A percentile compares a stretch with the other conserved stretches of the same genome.
Conservation (phyloP, 2,329 filamentous ascomycete genomes). For the Volutella citrinella region DNA sequence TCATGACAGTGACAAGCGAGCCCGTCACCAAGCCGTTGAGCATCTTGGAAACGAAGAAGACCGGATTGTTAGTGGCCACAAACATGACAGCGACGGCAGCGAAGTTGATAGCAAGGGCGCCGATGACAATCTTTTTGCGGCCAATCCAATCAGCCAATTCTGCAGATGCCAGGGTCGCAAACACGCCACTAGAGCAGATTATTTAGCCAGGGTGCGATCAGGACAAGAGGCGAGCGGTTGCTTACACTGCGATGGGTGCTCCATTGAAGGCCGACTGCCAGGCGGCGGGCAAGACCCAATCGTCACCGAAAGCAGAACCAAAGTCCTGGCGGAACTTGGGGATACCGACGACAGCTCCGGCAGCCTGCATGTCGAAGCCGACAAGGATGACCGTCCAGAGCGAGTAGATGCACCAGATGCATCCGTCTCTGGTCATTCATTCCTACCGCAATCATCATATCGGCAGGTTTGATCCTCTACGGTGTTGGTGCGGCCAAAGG, state of each 20-base stretch:
- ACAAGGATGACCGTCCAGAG: slow-evolving; percentile 3
- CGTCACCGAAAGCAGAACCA: not conserved
- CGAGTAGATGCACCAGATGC: slow-evolving; percentile 5
- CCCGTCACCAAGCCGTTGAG: slow-evolving; percentile 13
- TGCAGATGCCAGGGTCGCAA: slow-evolving; percentile 9
- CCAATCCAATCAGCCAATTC: slow-evolving; percentile 13
- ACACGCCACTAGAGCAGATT: slow-evolving; percentile 1
- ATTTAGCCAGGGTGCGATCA: no score
- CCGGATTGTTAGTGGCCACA: slow-evolving; percentile 6
- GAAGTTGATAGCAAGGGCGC: slow-evolving; percentile 3
- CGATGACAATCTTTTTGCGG: slow-evolving; percentile 8
- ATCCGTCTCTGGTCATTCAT: no score
- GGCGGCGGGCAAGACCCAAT: slow-evolving; percentile 1
- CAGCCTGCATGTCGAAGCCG: slow-evolving; percentile 4
- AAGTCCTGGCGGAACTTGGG: no score
- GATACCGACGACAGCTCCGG: slow-evolving; percentile 5
- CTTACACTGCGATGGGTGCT: slow-evolving; percentile 2
- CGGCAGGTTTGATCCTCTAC: no score
- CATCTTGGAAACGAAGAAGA: slow-evolving; percentile 11
- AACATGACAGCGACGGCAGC: slow-evolving; percentile 9
- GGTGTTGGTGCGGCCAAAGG: no score
- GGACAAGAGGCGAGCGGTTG: not conserved
- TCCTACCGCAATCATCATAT: no score
- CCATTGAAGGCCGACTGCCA: slow-evolving; percentile 8
- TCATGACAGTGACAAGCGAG: slow-evolving; percentile 8